Evolutionary conservation across 352 stramenopile species (phyloP), one percentile per base, ranked within the genome.

Genomic region (Phytophthora multivora): DNA sequence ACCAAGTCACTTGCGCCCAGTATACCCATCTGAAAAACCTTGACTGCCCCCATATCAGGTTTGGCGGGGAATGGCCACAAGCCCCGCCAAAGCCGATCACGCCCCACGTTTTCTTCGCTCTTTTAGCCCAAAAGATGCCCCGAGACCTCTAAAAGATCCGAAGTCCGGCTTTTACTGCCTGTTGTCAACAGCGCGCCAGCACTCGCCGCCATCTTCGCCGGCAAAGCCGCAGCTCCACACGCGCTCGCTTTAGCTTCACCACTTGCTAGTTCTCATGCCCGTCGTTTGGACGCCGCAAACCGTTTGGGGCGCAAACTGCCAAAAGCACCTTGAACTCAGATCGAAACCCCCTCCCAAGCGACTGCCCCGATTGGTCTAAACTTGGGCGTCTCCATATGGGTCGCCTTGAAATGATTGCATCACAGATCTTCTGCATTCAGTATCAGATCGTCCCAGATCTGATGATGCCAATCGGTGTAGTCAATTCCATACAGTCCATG

Each of bases 141-240:
- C 54, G 49, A 72, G 67, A 70, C 63, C 35, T 57, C 42, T 53
- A 57, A 55, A 74, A 40, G 66, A 75, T 75, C 60, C 59, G 13
- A 57, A 45, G 48, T 35, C 42, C 40, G 11, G 49, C 18, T 62
- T 72, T 64, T 68, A 63, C 58, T 33, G 41, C 23, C 19, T n/a
- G 38, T 25, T 40, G 18, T 25, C 35, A 21, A 18, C 30, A 23
- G 41, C 25, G 31, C 43, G 21, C 33, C 49, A 26, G 4, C 16
- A 7, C 46, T 15, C 28, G 28, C 13, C 9, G 46, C 9, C n/a
- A 41, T 4, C 15, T 30, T 53, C 13, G 18, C 5, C 16, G 13
- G 11, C 6, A 3, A 7, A 31, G 23, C 15, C 28, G 25, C 25
- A 47, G 35, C 28, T 4, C 28, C 8, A 0, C 28, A 33, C 8